Conservation (phyloP, 352 stramenopile genomes). For the Peronosclerospora sorghi region DNA sequence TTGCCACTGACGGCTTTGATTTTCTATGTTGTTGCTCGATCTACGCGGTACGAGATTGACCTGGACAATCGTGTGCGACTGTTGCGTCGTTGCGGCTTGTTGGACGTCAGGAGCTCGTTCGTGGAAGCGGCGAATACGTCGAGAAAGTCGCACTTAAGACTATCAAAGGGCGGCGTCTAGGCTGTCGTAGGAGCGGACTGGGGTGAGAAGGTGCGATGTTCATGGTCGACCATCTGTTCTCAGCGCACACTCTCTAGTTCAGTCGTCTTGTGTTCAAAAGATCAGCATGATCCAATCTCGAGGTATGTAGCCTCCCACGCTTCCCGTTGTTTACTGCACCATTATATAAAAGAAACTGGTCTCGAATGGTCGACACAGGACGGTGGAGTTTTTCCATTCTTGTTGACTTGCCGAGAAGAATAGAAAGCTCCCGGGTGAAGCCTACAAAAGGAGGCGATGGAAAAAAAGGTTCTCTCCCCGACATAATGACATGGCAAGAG, state of each 20-base stretch:
- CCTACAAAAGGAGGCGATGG: constrained; percentile 73
- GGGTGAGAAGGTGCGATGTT: constrained; percentile 79
- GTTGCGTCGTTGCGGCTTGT: constrained; percentile 79
- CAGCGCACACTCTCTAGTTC: constrained; percentile 68
- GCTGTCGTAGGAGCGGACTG: constrained; percentile 84
- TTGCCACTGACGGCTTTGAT: constrained; percentile 54
- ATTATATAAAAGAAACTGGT: constrained; percentile 91
- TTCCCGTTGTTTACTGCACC: constrained; percentile 83
- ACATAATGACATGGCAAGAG: constrained; percentile 82
- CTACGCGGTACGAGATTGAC: constrained; percentile 53
- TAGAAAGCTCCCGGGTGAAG: constrained; percentile 44
- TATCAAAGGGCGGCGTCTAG: constrained; percentile 80
- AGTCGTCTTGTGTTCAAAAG: constrained; percentile 80
- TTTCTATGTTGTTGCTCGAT: constrained; percentile 65
- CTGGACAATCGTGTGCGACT: constrained; percentile 67
- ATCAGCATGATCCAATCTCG: constrained; percentile 81
- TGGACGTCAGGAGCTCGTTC: constrained; percentile 71
- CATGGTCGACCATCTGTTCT: constrained; percentile 86
- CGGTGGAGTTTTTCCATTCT: constrained; percentile 87
- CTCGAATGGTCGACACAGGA: constrained; percentile 88
- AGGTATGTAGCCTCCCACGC: constrained; percentile 82
- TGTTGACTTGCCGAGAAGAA: constrained; percentile 83
- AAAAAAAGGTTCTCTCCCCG: constrained; percentile 73
- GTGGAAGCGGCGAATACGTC: constrained; percentile 64
- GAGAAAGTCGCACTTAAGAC: constrained; percentile 56